Percentiles rank a stretch among this genome's conserved stretches.
Evolutionary conservation across 176 grass and related monocot genomes (phyloP).

Genomic region (Oryza nivara): DNA sequence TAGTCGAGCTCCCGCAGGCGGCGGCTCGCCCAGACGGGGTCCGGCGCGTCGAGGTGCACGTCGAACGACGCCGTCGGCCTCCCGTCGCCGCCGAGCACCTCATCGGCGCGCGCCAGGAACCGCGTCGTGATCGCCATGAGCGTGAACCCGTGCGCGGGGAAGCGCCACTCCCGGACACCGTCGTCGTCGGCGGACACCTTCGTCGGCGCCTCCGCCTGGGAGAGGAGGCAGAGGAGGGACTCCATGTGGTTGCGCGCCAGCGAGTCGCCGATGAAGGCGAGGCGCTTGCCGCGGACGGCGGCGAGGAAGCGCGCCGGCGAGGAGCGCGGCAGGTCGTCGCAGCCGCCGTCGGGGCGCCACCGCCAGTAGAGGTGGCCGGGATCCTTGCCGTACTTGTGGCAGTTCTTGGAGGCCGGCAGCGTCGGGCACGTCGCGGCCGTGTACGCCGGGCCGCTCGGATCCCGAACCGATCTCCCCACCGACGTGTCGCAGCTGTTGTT

Average conservation of each 20-base stretch:
- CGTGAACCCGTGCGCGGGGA: constrained; percentile 69
- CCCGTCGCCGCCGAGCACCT: constrained; percentile 27
- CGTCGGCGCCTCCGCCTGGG: constrained; percentile 54
- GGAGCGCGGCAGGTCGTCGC: constrained; percentile 56
- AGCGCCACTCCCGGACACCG: constrained; percentile 52
- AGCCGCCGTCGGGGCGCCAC: constrained; percentile 58
- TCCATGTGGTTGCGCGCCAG: constrained; percentile 85
- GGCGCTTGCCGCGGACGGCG: constrained; percentile 42
- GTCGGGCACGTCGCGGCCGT: constrained; percentile 57
- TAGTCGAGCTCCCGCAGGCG: constrained; percentile 53
- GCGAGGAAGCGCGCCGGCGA: constrained; percentile 51
- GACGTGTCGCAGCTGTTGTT: constrained; percentile 46
- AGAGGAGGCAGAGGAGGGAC: constrained; percentile 79
- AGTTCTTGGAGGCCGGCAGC: constrained; percentile 67
- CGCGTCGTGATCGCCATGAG: constrained; percentile 67
- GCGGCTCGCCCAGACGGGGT: constrained; percentile 43
- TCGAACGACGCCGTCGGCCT: constrained; percentile 50
- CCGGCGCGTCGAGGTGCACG: constrained; percentile 67
- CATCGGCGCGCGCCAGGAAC: constrained; percentile 46
- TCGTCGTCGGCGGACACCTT: constrained; percentile 42
- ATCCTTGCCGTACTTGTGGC: constrained; percentile 73
- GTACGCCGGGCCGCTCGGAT: constrained; percentile 45
- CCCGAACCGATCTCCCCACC: constrained; percentile 61
- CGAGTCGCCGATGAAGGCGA: constrained; percentile 81
- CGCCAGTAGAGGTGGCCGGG: constrained; percentile 59